These are phyloP conservation scores for Phytopythium mirpurense DNA, from an alignment of 352 stramenopile species.

Conservation along the genomic window DNA sequence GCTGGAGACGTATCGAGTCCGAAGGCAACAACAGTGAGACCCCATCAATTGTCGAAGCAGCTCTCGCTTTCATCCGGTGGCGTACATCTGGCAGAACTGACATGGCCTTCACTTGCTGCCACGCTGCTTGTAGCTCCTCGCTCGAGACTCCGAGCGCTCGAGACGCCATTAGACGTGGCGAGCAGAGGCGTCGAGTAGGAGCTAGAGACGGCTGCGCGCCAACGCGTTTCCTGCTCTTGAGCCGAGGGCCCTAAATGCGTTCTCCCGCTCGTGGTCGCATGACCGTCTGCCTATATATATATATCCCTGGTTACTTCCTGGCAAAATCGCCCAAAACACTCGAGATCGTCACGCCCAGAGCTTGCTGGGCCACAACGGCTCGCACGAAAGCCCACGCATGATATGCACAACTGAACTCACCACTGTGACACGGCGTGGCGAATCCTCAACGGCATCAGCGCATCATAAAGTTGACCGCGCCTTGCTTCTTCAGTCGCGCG, in stretches of 20 bases:
- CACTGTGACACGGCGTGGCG: too few species aligned
- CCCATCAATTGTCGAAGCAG: too few species aligned
- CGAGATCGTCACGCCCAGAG: background rate
- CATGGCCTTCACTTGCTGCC: conserved; percentile 65
- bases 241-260: too few species aligned
- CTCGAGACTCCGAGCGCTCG: conserved; percentile 31
- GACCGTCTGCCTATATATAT: background rate
- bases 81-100: conserved; percentile 37
- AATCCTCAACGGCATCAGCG: conserved; percentile 6
- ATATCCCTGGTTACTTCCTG: background rate
- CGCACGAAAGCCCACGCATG: background rate
- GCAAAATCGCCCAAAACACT: background rate
- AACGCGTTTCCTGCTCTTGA: too few species aligned
- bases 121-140: conserved; percentile 61
- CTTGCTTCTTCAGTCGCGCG: conserved; percentile 72
- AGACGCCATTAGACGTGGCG: too few species aligned
- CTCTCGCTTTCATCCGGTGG: too few species aligned
- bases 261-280: too few species aligned
- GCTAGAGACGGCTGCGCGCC: background rate
- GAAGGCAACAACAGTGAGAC: too few species aligned
- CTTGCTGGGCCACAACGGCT: background rate
- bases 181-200: background rate
- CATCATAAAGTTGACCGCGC: conserved; percentile 83
- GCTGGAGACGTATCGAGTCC: too few species aligned
- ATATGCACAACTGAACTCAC: background rate